Percentiles rank a stretch among this genome's conserved stretches.
These are phyloP conservation scores for Phaeotremella skinneri DNA, from an alignment of 768 basidiomycete genomes.

Conservation along the genomic window DNA sequence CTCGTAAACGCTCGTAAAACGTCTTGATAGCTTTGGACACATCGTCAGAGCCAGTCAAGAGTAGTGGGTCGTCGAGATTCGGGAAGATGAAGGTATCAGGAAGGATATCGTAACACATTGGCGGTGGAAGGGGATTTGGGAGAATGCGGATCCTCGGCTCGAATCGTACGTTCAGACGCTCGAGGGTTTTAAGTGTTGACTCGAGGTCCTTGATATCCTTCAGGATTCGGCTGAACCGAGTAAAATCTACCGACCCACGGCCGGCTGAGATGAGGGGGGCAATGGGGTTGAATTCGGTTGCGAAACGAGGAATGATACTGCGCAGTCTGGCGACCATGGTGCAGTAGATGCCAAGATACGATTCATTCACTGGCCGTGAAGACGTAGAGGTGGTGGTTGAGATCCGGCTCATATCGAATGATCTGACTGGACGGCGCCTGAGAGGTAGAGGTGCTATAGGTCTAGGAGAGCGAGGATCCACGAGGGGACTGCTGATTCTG, in stretches of 20 bases:
- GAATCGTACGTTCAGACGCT: background rate
- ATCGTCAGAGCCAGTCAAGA: background rate
- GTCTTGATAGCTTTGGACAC: background rate
- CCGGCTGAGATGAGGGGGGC: background rate
- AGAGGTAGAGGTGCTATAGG: background rate
- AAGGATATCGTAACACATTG: conserved; percentile 1
- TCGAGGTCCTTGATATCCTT: background rate
- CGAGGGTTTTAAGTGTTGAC: background rate
- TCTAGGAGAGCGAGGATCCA: background rate
- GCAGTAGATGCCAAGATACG: background rate
- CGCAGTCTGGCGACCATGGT: background rate
- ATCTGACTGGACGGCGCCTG: background rate
- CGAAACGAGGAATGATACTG: background rate
- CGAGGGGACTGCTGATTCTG: no score
- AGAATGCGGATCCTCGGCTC: background rate
- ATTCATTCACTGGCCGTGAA: background rate
- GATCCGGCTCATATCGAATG: background rate
- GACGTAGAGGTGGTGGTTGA: background rate
- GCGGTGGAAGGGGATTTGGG: background rate
- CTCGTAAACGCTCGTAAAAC: background rate
- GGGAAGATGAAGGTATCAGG: conserved; percentile 2
- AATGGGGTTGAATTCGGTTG: background rate
- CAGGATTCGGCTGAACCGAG: background rate
- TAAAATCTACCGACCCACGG: background rate
- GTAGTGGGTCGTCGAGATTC: background rate